These are phyloP conservation scores for Draba incana DNA, from an alignment of 345 rosid genomes.

Conservation along the genomic window DNA sequence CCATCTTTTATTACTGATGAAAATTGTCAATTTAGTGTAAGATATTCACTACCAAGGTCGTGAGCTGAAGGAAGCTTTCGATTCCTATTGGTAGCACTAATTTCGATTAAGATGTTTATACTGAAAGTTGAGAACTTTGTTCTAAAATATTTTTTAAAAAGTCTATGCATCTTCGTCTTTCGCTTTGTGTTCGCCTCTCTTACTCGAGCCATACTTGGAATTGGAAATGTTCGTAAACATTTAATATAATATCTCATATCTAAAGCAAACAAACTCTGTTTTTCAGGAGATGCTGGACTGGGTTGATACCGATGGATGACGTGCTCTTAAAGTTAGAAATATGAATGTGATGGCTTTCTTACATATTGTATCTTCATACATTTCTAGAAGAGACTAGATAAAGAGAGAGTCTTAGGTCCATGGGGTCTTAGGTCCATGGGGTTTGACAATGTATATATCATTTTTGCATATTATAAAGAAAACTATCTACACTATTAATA, in stretches of 20 bases:
- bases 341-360: conserved; percentile 47
- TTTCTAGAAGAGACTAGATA: conserved; percentile 12
- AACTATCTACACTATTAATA: background rate
- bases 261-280: no score
- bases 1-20: no score
- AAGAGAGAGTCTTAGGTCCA: no score
- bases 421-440: no score
- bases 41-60: conserved; percentile 2
- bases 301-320: conserved; percentile 77
- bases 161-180: background rate
- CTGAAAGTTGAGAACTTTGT: conserved; percentile 2
- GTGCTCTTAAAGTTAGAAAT: conserved; percentile 83
- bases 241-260: background rate
- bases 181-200: background rate
- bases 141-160: conserved; percentile 2
- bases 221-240: background rate
- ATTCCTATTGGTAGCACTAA: conserved; percentile 69
- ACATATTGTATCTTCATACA: conserved; percentile 6
- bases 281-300: no score
- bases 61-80: conserved; percentile 57
- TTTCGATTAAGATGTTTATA: background rate
- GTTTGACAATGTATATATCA: background rate
- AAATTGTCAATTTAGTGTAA: no score
- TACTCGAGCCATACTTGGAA: conserved; percentile 9
- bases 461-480: background rate